A percentile compares a stretch with the other conserved stretches of the same genome.
Evolutionary conservation across 495 filamentous ascomycete genomes (phyloP).

Genomic region (Penicillium verhagenii): DNA sequence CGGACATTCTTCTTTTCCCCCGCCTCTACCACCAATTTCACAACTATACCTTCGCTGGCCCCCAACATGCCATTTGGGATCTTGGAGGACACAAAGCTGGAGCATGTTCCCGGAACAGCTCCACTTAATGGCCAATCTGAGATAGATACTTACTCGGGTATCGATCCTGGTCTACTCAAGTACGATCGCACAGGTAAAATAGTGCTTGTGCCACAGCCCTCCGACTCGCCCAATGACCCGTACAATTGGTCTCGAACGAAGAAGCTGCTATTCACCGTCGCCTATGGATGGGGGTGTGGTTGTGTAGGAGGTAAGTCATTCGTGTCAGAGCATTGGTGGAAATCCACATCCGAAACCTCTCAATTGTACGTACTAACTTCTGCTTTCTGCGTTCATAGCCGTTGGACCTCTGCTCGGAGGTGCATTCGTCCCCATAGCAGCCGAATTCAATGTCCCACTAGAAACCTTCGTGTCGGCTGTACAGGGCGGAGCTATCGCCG

Average conservation of each 20-base stretch:
- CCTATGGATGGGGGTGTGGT: conserved; percentile 37
- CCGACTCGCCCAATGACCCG: conserved; percentile 47
- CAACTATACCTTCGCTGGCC: neutral
- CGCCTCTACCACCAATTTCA: neutral
- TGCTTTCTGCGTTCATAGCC: conserved; percentile 21
- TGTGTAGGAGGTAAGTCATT: conserved; percentile 35
- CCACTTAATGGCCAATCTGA: conserved; percentile 25
- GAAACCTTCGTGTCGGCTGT: conserved; percentile 35
- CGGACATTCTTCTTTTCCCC: no score
- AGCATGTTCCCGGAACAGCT: conserved; percentile 62
- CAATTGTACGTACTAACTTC: neutral
- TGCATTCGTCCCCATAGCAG: conserved; percentile 33
- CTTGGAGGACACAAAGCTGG: conserved; percentile 44
- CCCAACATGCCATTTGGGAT: neutral
- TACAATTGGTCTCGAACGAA: conserved; percentile 47
- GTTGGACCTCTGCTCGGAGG: conserved; percentile 38
- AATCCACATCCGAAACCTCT: no score
- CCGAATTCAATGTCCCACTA: conserved; percentile 34
- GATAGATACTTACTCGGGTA: conserved; percentile 24
- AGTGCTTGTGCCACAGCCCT: conserved; percentile 48
- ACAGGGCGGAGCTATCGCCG: conserved; percentile 27
- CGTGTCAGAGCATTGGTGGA: neutral
- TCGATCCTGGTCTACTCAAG: conserved; percentile 40
- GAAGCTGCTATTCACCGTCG: conserved; percentile 40
- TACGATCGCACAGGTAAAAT: conserved; percentile 43